A percentile compares a stretch with the other conserved stretches of the same genome.
Conservation (phyloP, 805 yeast genomes). For the Vanderwaltozyma verrucispora region DNA sequence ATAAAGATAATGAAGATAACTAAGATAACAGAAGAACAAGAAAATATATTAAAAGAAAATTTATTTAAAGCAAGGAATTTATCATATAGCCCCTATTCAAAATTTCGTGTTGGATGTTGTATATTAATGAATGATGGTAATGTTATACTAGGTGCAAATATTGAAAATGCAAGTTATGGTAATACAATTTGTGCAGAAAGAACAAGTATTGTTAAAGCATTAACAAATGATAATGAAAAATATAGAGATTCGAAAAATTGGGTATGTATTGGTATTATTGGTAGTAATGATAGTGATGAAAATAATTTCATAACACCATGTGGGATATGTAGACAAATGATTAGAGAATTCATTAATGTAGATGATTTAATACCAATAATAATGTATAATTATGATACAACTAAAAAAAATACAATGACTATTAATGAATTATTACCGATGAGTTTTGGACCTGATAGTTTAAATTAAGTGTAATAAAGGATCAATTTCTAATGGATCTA, state of each 20-base stretch:
- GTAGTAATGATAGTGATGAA: constrained; percentile 31
- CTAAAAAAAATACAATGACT: constrained; percentile 34
- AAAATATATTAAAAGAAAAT: constrained; percentile 16
- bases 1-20: not conserved
- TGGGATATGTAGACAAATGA: constrained; percentile 87
- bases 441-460: constrained; percentile 77
- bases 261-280: constrained; percentile 20
- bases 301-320: constrained; percentile 68
- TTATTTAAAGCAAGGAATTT: constrained; percentile 31
- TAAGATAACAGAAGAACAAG: not conserved
- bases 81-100: constrained; percentile 41
- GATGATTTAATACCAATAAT: constrained; percentile 40
- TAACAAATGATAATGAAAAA: constrained; percentile 20
- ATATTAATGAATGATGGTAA: constrained; percentile 43
- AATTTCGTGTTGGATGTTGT: constrained; percentile 65
- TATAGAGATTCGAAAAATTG: constrained; percentile 10
- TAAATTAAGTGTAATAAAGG: too few species aligned
- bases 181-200: constrained; percentile 73
- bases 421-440: constrained; percentile 63
- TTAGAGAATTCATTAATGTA: constrained; percentile 60
- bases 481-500: too few species aligned
- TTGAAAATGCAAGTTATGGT: constrained; percentile 89
- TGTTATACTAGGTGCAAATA: constrained; percentile 65
- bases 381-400: constrained; percentile 56
- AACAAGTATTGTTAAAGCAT: constrained; percentile 49